These are phyloP conservation scores for Solanum hybrid DNA, from an alignment of 305 asterid genomes.

Conservation along the genomic window DNA sequence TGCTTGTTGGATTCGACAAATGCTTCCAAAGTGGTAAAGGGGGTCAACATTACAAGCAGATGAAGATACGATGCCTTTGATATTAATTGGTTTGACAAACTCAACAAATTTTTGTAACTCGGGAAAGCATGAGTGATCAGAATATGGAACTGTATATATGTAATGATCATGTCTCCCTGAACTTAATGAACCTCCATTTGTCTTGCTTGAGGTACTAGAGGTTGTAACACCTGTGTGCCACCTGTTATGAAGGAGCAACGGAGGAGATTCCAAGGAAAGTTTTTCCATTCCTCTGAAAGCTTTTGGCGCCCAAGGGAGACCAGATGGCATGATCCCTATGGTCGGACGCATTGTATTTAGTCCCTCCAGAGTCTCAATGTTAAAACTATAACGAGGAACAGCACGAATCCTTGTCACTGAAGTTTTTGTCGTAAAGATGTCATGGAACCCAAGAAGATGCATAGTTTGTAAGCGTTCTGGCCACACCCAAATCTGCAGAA, in stretches of 20 bases:
- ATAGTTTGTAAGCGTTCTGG: slow-evolving; percentile 76
- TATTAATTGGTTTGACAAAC: slow-evolving; percentile 55
- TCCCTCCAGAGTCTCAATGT: slow-evolving; percentile 58
- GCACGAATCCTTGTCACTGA: slow-evolving; percentile 83
- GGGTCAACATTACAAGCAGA: slow-evolving; percentile 47
- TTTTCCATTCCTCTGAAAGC: slow-evolving; percentile 14
- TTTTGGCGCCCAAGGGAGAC: slow-evolving; percentile 63
- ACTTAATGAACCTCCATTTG: slow-evolving; percentile 17
- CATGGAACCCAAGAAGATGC: slow-evolving; percentile 74
- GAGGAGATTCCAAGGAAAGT: slow-evolving; percentile 22
- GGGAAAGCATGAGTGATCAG: slow-evolving; percentile 75
- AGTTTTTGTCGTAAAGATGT: slow-evolving; percentile 64
- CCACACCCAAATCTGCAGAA: slow-evolving; percentile 85
- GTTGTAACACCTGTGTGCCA: background rate
- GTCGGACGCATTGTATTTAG: slow-evolving; percentile 53
- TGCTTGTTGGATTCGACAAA: slow-evolving; percentile 53
- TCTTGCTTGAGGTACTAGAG: slow-evolving; percentile 15
- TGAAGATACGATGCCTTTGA: slow-evolving; percentile 68
- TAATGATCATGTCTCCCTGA: slow-evolving; percentile 24
- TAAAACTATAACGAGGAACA: slow-evolving; percentile 82
- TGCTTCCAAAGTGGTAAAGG: slow-evolving; percentile 43
- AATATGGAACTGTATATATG: slow-evolving; percentile 65
- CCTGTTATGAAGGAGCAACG: slow-evolving; percentile 13
- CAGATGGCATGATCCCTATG: slow-evolving; percentile 84
- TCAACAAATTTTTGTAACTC: slow-evolving; percentile 70